Evolutionary conservation across 768 basidiomycete genomes (phyloP).

Genomic region (Cubamyces lactineus): DNA sequence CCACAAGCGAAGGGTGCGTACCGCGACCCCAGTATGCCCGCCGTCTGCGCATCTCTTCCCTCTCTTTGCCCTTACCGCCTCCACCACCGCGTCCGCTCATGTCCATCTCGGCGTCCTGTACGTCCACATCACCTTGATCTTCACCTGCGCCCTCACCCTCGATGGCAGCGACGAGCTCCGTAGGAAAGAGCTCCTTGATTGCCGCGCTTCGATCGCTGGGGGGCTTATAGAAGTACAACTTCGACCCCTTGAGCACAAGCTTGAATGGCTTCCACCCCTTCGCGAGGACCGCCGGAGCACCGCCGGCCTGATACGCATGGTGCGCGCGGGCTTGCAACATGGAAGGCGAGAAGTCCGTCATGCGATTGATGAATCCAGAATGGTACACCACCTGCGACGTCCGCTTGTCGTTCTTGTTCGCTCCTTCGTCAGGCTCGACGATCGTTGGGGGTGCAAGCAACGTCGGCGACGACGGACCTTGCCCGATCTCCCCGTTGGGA

Average conservation of each 20-base stretch:
- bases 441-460: conserved; percentile 55
- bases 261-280: conserved; percentile 91
- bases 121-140: conserved; percentile 28
- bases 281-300: conserved; percentile 28
- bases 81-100: conserved; percentile 32
- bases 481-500: conserved; percentile 2
- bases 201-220: conserved; percentile 66
- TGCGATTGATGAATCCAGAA: conserved; percentile 76
- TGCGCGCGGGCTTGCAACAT: conserved; percentile 34
- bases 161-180: conserved; percentile 56
- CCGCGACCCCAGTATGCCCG: conserved; percentile 78
- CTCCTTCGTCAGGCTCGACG: conserved; percentile 43
- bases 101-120: conserved; percentile 33
- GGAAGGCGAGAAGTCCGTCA: conserved; percentile 52
- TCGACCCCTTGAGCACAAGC: conserved; percentile 80
- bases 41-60: conserved; percentile 50
- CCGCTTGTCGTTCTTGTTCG: conserved; percentile 47
- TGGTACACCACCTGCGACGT: conserved; percentile 80
- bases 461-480: conserved; percentile 29
- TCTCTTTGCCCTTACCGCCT: conserved; percentile 42
- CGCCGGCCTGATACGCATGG: conserved; percentile 32
- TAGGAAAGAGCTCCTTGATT: conserved; percentile 77
- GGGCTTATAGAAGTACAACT: conserved; percentile 85
- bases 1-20: conserved; percentile 72
- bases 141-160: conserved; percentile 47